Evolutionary conservation across 352 stramenopile genomes (phyloP), one percentile per base, ranked within the genome.

Genomic region (Pythium monospermum): DNA sequence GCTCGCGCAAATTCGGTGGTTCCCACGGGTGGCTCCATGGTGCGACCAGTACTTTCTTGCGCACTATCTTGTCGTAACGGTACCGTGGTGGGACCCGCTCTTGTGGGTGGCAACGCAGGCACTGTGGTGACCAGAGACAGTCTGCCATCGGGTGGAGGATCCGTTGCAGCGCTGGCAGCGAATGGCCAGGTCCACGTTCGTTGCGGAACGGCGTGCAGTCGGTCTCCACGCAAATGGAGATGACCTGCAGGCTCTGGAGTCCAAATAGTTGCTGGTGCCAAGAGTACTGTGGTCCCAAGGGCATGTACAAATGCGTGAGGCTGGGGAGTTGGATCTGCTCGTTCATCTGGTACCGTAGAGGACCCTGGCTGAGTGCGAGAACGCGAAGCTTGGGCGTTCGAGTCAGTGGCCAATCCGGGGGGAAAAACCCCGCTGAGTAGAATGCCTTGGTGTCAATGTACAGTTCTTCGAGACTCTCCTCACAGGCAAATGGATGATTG

Each of bases 341-440:
- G 10, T 7, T n/a, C 15, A 45, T 18, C 6, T 32, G 35, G 21
- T 45, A 22, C 13, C 40, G 33, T 15, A 37, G 36, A 1, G 36
- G 47, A 36, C 47, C n/a, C n/a, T n/a, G n/a, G n/a, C n/a, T n/a
- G n/a, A n/a, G 43, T 8, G 47, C 47, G 16, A 53, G 47, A 13
- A 45, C 47, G 25, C 47, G 33, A 11, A 53, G 30, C 4, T 51
- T 51, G 3, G 30, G 30, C 15, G 41, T n/a, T 7, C 44, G 19
- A 38, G 39, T 22, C 6, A 25, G 12, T 6, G 41, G 41, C 44
- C 28, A 51, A 19, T 31, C 21, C 2, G 44, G 44, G 3, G 41
- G 15, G n/a, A n/a, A n/a, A n/a, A n/a, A n/a, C n/a, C n/a, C n/a
- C n/a, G n/a, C n/a, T n/a, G n/a, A n/a, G n/a, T n/a, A n/a, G n/a